These are phyloP conservation scores for Pilatotrama ljubarskyi DNA, from an alignment of 768 basidiomycete species.

Conservation along the genomic window DNA sequence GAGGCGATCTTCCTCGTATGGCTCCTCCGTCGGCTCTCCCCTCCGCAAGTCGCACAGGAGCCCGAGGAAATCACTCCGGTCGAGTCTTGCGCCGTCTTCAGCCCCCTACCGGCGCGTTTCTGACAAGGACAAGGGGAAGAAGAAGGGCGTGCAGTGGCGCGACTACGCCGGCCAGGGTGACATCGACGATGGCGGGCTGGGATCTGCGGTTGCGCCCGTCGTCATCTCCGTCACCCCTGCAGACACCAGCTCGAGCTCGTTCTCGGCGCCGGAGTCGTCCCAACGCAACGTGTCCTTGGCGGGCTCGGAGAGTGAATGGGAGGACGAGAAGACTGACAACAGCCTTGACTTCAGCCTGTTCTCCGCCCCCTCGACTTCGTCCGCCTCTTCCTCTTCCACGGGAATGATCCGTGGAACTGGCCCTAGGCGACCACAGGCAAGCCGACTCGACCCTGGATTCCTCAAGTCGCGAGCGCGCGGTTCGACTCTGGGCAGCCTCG, in stretches of 20 bases:
- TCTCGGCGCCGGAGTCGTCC: constrained; percentile 15
- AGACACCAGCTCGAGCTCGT: constrained; percentile 31
- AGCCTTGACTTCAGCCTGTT: constrained; percentile 60
- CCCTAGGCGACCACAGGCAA: constrained; percentile 55
- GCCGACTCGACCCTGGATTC: constrained; percentile 70
- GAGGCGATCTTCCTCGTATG: constrained; percentile 47
- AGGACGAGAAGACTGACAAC: constrained; percentile 85
- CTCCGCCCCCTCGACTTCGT: constrained; percentile 29
- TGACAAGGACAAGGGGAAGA: constrained; percentile 61
- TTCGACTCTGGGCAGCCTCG: constrained; percentile 59
- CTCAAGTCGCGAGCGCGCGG: constrained; percentile 50
- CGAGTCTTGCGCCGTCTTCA: constrained; percentile 47
- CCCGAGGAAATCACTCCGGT: constrained; percentile 73
- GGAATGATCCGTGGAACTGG: constrained; percentile 16
- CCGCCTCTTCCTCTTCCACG: constrained; percentile 12
- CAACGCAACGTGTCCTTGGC: constrained; percentile 23
- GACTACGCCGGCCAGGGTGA: constrained; percentile 85
- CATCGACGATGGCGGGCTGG: constrained; percentile 60
- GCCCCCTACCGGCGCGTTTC: constrained; percentile 65
- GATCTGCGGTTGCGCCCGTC: constrained; percentile 13
- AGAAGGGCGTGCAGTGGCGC: constrained; percentile 84
- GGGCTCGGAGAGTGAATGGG: constrained; percentile 86
- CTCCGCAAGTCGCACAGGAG: constrained; percentile 34
- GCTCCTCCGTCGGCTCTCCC: constrained; percentile 42
- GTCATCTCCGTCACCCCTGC: constrained; percentile 24